These are phyloP conservation scores for Fraxinus paxiana DNA, from an alignment of 305 asterid genomes.

Conservation along the genomic window DNA sequence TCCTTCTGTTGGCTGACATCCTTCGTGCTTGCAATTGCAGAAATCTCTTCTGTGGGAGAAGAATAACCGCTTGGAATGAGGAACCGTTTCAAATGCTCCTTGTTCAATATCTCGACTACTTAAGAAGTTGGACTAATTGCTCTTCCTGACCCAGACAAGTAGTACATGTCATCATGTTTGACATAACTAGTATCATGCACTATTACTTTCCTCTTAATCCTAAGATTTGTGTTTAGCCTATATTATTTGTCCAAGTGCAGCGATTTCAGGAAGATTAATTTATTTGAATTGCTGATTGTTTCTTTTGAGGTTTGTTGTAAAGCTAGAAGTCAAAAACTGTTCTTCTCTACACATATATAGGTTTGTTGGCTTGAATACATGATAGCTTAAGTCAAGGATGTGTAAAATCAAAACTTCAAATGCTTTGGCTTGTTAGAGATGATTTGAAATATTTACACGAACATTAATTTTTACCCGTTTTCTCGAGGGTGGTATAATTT, in stretches of 20 bases:
- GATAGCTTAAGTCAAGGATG: not conserved
- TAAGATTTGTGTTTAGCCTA: not conserved
- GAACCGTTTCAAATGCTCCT: not conserved
- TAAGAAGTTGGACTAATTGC: not conserved
- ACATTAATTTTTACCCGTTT: not conserved
- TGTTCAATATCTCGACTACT: not conserved
- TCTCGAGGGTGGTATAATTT: not conserved
- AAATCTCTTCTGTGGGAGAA: constrained; percentile 56
- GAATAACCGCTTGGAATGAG: constrained; percentile 40
- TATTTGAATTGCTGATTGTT: not conserved
- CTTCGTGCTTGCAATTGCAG: constrained; percentile 33
- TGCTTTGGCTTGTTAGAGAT: not conserved
- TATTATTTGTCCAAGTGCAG: not conserved
- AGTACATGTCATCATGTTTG: not conserved
- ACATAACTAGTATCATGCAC: constrained; percentile 5
- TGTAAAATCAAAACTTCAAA: not conserved
- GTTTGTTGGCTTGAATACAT: not conserved
- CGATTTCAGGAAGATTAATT: constrained; percentile 4
- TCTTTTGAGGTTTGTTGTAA: not conserved
- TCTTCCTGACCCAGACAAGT: not conserved
- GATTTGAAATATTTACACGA: not conserved
- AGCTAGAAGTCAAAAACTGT: not conserved
- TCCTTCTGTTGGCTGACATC: not conserved
- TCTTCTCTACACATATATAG: not conserved
- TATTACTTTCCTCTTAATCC: not conserved